Evolutionary conservation across 257 asterid genomes (phyloP), one percentile per base, ranked within the genome.

Genomic region (Fraxinus anomala): DNA sequence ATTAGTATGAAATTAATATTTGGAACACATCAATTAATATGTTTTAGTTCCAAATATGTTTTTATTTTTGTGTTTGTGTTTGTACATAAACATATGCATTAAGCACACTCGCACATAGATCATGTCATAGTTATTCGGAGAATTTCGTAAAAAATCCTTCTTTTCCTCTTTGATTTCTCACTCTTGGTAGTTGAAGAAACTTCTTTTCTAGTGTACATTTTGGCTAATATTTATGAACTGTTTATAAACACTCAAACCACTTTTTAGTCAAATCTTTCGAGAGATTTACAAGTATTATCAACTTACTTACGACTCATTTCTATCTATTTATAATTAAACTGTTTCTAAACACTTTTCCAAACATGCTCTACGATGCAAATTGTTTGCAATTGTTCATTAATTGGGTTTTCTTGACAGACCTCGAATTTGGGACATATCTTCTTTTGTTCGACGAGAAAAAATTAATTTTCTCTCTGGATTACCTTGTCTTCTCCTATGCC

Each of bases 341-440:
- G 13, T 39, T 40, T 40, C 49, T 42, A 11, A 42, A 13, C 51
- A 42, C 51, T 13, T 42, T 12, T 12, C 16, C 16, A 40, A 40
- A 40, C 16, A 42, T 13, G 16, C 17, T 12, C 4, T 42, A 42
- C 1, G 17, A 42, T 72, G 80, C 34, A 67, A 51, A 34, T 72
- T 68, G 40, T 70, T 75, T 59, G 26, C 49, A 23, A 56, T 16
- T 30, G 34, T 37, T 74, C 59, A 74, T 63, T 68, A 34, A 54
- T 33, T 39, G 54, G 65, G 73, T 72, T 72, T 80, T 34, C 77
- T 75, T 74, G 61, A 30, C 87, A 92, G 96, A 80, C 86, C 91
- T 34, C 71, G 51, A 34, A 85, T 51, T 82, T 89, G 91, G 96
- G 82, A 78, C 61, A 81, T 92, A 68, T 54, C 74, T 40, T 6